Evolutionary conservation across 441 rosid species (phyloP).

Genomic region (Populus trichocarpa): DNA sequence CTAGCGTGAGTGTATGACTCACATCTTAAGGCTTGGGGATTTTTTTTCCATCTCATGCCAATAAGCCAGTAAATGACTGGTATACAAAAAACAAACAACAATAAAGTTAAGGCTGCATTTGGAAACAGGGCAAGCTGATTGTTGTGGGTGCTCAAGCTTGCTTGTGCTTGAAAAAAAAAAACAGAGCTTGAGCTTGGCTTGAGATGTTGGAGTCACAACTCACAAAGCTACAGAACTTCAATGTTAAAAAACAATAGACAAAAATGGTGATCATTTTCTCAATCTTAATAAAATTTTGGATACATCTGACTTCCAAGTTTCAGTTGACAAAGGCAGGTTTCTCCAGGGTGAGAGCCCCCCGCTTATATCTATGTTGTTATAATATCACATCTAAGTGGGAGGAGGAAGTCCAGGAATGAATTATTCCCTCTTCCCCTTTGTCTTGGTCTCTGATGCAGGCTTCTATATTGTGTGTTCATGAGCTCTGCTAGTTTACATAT

Average conservation of each 20-base stretch:
- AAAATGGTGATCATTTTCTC: background rate
- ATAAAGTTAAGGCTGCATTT: background rate
- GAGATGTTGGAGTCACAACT: background rate
- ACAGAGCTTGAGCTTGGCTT: background rate
- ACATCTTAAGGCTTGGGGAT: background rate
- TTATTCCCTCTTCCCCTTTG: background rate
- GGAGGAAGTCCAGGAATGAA: too few species aligned
- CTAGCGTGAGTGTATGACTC: background rate
- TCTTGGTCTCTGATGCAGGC: background rate
- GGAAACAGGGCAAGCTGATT: background rate
- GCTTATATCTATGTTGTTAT: background rate
- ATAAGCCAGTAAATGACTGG: background rate
- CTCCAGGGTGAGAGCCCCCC: background rate
- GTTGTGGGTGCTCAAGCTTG: background rate
- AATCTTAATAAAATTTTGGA: too few species aligned
- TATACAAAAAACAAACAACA: too few species aligned
- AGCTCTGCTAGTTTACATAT: background rate
- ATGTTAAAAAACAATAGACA: background rate
- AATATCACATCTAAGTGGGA: too few species aligned
- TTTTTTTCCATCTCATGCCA: background rate
- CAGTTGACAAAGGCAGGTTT: background rate
- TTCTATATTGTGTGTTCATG: background rate
- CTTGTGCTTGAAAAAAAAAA: background rate
- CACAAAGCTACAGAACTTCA: background rate
- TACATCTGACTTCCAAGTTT: background rate